Percentiles rank a stretch among this genome's conserved stretches.
Evolutionary conservation across 139 green algal genomes (phyloP).

Genomic region (Astrephomene gubernaculifera): DNA sequence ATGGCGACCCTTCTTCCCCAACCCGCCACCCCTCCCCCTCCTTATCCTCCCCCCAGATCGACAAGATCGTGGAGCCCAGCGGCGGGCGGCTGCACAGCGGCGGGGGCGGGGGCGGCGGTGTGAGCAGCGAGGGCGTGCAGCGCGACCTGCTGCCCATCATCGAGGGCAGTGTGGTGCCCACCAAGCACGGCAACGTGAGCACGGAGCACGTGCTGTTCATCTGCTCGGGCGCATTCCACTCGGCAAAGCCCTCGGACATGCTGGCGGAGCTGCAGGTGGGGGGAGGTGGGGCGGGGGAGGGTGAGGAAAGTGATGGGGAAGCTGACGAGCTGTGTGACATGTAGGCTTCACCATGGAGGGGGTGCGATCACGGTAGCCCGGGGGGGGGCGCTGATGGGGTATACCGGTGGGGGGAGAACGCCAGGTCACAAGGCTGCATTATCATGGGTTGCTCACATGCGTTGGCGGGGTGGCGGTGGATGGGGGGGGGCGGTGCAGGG

Average conservation of each 20-base stretch:
- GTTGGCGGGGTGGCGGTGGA: no score
- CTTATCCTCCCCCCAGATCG: slow-evolving; percentile 68
- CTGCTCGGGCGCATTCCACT: slow-evolving; percentile 91
- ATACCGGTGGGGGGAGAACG: no score
- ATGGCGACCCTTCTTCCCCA: neutral
- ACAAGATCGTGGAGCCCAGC: slow-evolving; percentile 91
- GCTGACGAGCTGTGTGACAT: no score
- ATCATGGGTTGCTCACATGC: no score
- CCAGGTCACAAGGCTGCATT: no score
- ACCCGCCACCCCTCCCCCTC: neutral
- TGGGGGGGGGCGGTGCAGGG: no score
- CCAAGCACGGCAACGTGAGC: slow-evolving; percentile 94
- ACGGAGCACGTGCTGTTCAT: slow-evolving; percentile 99
- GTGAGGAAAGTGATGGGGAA: neutral
- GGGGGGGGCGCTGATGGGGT: no score
- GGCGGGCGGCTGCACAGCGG: slow-evolving; percentile 60
- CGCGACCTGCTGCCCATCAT: slow-evolving; percentile 98
- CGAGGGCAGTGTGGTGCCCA: slow-evolving; percentile 85
- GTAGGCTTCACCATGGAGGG: no score
- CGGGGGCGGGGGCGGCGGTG: neutral
- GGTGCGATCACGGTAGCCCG: no score
- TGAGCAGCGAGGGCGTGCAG: slow-evolving; percentile 87
- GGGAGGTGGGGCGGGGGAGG: neutral
- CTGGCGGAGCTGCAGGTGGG: slow-evolving; percentile 71
- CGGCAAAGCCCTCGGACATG: slow-evolving; percentile 84